Evolutionary conservation across 169 alveolate genomes (phyloP).

Genomic region (Plasmodium inui): DNA sequence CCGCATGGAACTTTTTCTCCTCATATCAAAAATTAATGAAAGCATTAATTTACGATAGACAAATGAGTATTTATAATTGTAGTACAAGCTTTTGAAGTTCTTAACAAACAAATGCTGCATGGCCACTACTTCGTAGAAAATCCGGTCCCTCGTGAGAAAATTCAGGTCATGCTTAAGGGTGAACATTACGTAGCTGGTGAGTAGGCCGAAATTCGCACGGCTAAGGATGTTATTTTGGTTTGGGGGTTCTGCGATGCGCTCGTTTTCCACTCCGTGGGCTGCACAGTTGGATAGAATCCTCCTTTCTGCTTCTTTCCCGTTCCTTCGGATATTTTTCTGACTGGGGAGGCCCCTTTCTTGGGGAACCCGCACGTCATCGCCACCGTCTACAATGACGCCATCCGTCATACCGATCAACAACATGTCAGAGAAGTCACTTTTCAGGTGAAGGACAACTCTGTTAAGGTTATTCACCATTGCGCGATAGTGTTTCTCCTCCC

Average conservation of each 20-base stretch:
- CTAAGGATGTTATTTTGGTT: conserved; percentile 7
- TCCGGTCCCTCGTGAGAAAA: conserved; percentile 15
- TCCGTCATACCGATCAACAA: background rate
- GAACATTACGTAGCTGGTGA: conserved; percentile 19
- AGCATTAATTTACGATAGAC: conserved; percentile 36
- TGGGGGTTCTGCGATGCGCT: background rate
- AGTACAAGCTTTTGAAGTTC: conserved; percentile 47
- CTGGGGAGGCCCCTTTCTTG: background rate
- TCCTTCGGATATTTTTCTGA: background rate
- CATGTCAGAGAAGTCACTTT: conserved; percentile 22
- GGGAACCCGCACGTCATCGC: background rate
- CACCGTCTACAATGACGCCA: background rate
- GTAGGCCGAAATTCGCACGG: conserved; percentile 10
- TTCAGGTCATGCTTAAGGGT: conserved; percentile 42
- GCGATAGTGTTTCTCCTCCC: background rate
- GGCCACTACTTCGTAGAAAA: conserved; percentile 4
- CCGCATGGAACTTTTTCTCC: conserved; percentile 13
- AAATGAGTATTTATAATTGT: conserved; percentile 54
- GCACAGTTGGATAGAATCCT: background rate
- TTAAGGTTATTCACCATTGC: conserved; percentile 25
- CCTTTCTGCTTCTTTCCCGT: background rate
- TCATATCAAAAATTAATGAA: conserved; percentile 41
- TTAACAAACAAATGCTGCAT: conserved; percentile 46
- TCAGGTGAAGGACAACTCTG: conserved; percentile 38
- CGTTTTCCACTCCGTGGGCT: background rate